phyloP scores from a whole-genome alignment of 164 flowering plant species.

The Stephania cephalantha region DNA sequence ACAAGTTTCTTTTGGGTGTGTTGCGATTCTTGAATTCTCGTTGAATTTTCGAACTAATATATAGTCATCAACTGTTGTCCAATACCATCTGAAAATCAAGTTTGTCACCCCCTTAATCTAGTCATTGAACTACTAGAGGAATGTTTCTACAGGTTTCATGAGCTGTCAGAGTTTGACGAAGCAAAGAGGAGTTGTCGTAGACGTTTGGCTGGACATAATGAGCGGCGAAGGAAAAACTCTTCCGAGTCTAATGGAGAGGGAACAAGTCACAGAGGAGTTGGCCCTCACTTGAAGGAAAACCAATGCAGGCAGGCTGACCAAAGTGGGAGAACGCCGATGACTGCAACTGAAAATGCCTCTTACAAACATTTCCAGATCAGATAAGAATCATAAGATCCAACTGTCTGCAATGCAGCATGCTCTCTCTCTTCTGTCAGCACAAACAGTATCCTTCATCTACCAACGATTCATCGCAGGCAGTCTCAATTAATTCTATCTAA shows the following conservation, averaged over 20 bases:
- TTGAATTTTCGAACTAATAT: background rate
- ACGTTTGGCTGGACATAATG: slow-evolving; percentile 87
- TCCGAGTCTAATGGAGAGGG: slow-evolving; percentile 44
- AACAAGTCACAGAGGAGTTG: slow-evolving; percentile 20
- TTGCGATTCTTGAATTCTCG: background rate
- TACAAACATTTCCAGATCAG: slow-evolving; percentile 37
- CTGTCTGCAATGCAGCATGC: slow-evolving; percentile 28
- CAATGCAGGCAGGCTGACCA: slow-evolving; percentile 28
- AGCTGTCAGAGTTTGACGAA: slow-evolving; percentile 76
- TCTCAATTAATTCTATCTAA: background rate
- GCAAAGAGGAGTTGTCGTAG: slow-evolving; percentile 80
- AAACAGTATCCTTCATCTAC: slow-evolving; percentile 6
- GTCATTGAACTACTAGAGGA: background rate
- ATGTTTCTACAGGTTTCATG: slow-evolving; percentile 59
- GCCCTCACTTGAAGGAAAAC: slow-evolving; percentile 23
- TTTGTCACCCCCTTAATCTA: background rate
- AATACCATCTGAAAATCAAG: background rate
- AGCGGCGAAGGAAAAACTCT: slow-evolving; percentile 66
- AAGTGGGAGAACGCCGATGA: slow-evolving; percentile 19
- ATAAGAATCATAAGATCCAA: slow-evolving; percentile 26
- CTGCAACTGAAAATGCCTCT: slow-evolving; percentile 15
- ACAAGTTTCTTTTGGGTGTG: background rate
- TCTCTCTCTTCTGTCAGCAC: slow-evolving; percentile 92
- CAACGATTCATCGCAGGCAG: background rate
- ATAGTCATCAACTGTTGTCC: background rate